phyloP scores from a whole-genome alignment of 441 rosid genomes.

The Populus trichocarpa region DNA sequence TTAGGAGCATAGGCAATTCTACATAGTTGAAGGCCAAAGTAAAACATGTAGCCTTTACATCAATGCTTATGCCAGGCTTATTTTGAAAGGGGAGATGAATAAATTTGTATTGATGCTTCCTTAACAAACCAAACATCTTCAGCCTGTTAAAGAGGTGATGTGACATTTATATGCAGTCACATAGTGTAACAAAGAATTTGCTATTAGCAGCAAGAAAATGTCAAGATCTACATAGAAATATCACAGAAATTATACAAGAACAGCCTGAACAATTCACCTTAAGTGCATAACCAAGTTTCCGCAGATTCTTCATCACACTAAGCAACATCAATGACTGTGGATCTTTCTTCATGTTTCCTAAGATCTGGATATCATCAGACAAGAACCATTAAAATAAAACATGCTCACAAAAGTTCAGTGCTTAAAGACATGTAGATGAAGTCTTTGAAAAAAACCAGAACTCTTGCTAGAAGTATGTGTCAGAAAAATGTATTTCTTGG shows the following conservation, averaged over 20 bases:
- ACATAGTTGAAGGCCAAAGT: background rate
- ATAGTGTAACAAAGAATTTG: background rate
- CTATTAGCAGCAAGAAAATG: background rate
- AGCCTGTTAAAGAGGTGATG: constrained; percentile 1
- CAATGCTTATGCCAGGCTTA: constrained; percentile 1
- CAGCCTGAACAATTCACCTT: constrained; percentile 46
- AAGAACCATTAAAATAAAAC: constrained; percentile 1
- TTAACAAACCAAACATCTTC: background rate
- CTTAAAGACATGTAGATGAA: background rate
- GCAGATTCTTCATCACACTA: constrained; percentile 78
- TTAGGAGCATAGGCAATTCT: background rate
- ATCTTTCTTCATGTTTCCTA: constrained; percentile 74
- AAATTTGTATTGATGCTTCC: too few relatives aligned
- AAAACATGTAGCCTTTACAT: constrained; percentile 6
- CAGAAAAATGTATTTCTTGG: background rate
- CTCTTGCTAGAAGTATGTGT: background rate
- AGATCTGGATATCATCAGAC: constrained; percentile 42
- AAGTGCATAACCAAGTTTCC: constrained; percentile 71
- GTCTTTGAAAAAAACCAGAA: background rate
- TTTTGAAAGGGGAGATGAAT: constrained; percentile 3
- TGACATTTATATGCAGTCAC: background rate
- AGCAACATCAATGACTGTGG: constrained; percentile 71
- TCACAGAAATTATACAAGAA: constrained; percentile 13
- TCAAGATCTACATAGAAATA: background rate
- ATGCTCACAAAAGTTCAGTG: background rate